These are phyloP conservation scores for Dendrobium huoshanense DNA, from an alignment of 106 monocot species.

Conservation along the genomic window DNA sequence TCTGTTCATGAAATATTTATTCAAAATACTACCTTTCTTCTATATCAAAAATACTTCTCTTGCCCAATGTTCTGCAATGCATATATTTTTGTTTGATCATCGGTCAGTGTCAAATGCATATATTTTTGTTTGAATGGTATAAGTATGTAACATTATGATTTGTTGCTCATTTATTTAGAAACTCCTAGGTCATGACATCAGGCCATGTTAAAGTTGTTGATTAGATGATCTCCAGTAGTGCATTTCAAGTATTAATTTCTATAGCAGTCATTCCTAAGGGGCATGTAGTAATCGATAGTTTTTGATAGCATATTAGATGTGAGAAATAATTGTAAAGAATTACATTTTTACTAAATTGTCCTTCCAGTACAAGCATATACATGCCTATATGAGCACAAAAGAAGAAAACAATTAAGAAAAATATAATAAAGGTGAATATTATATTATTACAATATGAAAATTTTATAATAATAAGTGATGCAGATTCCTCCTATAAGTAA, in stretches of 20 bases:
- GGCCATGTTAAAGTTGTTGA: background rate
- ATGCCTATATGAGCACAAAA: too few species aligned
- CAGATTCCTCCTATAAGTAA: too few species aligned
- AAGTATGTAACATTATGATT: background rate
- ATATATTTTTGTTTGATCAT: background rate
- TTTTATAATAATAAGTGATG: too few species aligned
- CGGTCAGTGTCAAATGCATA: background rate
- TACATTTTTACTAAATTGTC: too few species aligned
- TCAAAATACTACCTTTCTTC: background rate
- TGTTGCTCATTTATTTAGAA: background rate
- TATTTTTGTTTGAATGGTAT: background rate
- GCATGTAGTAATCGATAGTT: too few species aligned
- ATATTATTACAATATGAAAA: too few species aligned
- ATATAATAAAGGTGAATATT: too few species aligned
- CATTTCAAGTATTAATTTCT: background rate
- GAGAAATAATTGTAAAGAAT: too few species aligned
- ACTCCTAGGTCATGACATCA: background rate
- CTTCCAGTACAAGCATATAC: too few species aligned
- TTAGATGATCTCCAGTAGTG: background rate
- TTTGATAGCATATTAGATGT: too few species aligned
- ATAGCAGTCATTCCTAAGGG: too few species aligned
- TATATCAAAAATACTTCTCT: background rate
- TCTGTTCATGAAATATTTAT: background rate
- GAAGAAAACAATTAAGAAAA: too few species aligned
- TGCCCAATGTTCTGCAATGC: background rate